These are phyloP conservation scores for Penicillium ochrochloron DNA, from an alignment of 495 filamentous ascomycete species.

Conservation along the genomic window DNA sequence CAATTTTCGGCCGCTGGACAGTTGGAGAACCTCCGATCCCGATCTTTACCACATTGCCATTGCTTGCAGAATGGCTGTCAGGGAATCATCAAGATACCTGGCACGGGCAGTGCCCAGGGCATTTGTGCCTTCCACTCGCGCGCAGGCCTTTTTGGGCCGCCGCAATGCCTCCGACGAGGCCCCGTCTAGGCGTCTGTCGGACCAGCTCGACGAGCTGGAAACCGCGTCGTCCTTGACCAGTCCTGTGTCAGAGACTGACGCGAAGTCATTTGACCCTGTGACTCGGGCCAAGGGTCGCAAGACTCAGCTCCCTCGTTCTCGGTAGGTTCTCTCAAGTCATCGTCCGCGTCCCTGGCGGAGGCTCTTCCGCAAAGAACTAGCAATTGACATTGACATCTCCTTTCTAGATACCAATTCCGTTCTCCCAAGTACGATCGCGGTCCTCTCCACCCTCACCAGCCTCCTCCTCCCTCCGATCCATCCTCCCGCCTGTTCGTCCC, in stretches of 20 bases:
- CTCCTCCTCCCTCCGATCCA: conserved; percentile 80
- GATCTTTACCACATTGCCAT: conserved; percentile 25
- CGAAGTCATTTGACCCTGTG: conserved; percentile 61
- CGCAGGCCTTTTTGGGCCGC: conserved; percentile 40
- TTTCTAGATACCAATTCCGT: conserved; percentile 82
- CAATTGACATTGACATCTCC: conserved; percentile 17
- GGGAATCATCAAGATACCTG: conserved; percentile 49
- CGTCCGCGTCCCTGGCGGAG: conserved; percentile 7
- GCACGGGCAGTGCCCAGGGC: conserved; percentile 48
- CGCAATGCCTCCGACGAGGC: conserved; percentile 56
- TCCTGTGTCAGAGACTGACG: conserved; percentile 29
- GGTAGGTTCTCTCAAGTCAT: conserved; percentile 51
- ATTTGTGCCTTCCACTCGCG: conserved; percentile 39
- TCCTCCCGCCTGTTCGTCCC: conserved; percentile 87
- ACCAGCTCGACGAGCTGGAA: conserved; percentile 44
- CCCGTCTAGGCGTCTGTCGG: conserved; percentile 38
- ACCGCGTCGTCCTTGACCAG: conserved; percentile 40
- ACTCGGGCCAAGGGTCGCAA: conserved; percentile 54
- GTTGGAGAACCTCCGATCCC: conserved; percentile 18
- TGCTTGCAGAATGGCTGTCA: conserved; percentile 45
- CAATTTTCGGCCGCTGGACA: conserved; percentile 40
- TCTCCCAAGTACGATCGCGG: conserved; percentile 93
- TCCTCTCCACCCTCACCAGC: conserved; percentile 89
- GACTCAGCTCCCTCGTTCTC: conserved; percentile 66
- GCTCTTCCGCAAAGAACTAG: conserved; percentile 2